Base-by-base conservation (phyloP, 2,329 filamentous ascomycete genomes). In the Aspergillus amoenus region DNA sequence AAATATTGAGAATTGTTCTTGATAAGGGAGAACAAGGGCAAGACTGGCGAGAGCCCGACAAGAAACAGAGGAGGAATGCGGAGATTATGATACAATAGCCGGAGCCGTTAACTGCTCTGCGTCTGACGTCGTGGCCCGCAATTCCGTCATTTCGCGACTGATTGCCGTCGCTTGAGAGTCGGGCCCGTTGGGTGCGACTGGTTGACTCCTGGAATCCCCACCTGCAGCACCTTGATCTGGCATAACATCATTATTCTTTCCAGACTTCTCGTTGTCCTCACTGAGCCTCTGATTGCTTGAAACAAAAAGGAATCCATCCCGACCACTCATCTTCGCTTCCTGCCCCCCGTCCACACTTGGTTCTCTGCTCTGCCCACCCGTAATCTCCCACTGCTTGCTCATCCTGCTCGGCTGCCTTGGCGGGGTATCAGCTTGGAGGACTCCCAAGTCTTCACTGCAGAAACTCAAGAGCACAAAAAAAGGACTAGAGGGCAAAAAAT, bases 121-220 rank as follows among this genome's bases (percentile, higher is more conserved):
- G 15, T 52, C 30, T 52, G 50, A 52, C 50, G 50, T 52, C 41
- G 50, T 45, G 34, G 41, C 41, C 51, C 43, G 51, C 44, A 24
- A 47, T 54, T 42, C 51, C 44, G 42, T 46, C 32, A 40, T 54
- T 47, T 18, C 22, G 22, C 21, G 34, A 41, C 41, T 55, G 27
- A 37, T 45, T 18, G 15, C 34, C 15, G 5, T 37, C 34, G 12
- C 12, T n/a, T 37, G 34, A n/a, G 13, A 37, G 12, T 37, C 12
- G 34, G 12, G 34, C 34, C 34, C 39, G 37, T 30, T 18, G 13
- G 24, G n/a, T 22, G 41, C 52, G 9, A 47, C 43, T 47, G 27
- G 45, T 39, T 22, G 39, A 56, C 48, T 45, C 46, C 45, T 40
- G 34, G 12, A 41, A 51, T 50, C 39, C 48, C 56, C 57, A 56